Percentiles rank a stretch among this genome's conserved stretches.
These are phyloP conservation scores for Globisporangium emineosum DNA, from an alignment of 352 stramenopile species.

Conservation along the genomic window DNA sequence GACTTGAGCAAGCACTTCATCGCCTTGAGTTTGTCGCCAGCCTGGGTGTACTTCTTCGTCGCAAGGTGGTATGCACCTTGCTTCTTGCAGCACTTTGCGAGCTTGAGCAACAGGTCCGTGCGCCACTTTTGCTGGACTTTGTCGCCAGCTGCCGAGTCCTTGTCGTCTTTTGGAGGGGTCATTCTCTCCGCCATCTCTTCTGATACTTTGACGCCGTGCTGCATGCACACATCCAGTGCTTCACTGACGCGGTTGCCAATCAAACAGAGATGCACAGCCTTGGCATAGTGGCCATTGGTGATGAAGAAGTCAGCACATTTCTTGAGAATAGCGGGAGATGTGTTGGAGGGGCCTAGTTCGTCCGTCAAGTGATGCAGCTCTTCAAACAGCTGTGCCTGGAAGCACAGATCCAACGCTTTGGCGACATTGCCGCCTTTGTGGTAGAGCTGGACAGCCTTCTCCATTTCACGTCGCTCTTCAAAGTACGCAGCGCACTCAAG, in stretches of 20 bases:
- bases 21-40: slow-evolving; percentile 88
- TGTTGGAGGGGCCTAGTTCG: slow-evolving; percentile 61
- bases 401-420: slow-evolving; percentile 93
- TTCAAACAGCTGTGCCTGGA: slow-evolving; percentile 87
- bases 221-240: slow-evolving; percentile 88
- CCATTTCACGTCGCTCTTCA: slow-evolving; percentile 88
- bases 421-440: slow-evolving; percentile 90
- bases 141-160: slow-evolving; percentile 23
- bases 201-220: slow-evolving; percentile 88
- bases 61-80: slow-evolving; percentile 91
- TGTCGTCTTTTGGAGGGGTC: slow-evolving; percentile 83
- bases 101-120: slow-evolving; percentile 83
- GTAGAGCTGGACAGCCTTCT: slow-evolving; percentile 94
- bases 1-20: slow-evolving; percentile 96
- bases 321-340: slow-evolving; percentile 82
- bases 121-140: slow-evolving; percentile 53
- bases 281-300: slow-evolving; percentile 87
- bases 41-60: slow-evolving; percentile 96
- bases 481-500: slow-evolving; percentile 92
- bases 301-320: slow-evolving; percentile 93
- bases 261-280: slow-evolving; percentile 90
- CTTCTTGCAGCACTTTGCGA: slow-evolving; percentile 91
- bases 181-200: slow-evolving; percentile 93
- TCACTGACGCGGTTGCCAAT: slow-evolving; percentile 61
- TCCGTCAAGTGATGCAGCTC: slow-evolving; percentile 86